These are phyloP conservation scores for Stylosanthes scabra DNA, from an alignment of 331 rosid genomes.

Conservation along the genomic window DNA sequence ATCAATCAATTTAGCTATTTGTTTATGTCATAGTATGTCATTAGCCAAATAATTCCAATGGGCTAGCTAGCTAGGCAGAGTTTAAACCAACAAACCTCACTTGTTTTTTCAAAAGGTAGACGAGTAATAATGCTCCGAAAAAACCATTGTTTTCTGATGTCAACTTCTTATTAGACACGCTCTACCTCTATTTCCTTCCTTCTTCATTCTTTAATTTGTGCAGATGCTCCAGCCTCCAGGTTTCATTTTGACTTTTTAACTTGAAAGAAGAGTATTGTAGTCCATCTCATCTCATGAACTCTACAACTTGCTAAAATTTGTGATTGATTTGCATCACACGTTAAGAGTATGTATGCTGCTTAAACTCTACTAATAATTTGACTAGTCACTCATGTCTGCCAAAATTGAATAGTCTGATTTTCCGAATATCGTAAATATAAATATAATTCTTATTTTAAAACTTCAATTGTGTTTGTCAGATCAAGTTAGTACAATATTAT, in stretches of 20 bases:
- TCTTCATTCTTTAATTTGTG: neutral
- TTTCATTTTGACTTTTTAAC: neutral
- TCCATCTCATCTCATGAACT: neutral
- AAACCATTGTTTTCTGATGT: neutral
- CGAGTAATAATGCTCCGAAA: neutral
- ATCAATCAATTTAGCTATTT: neutral
- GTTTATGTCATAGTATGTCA: neutral
- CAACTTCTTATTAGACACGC: neutral
- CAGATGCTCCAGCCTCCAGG: neutral
- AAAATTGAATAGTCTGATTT: neutral
- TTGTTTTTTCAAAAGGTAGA: slow-evolving; percentile 12
- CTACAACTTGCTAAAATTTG: neutral
- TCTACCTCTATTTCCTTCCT: neutral
- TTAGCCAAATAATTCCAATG: neutral
- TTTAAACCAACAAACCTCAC: slow-evolving; percentile 17
- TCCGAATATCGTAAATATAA: neutral
- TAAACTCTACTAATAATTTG: neutral
- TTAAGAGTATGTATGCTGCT: neutral
- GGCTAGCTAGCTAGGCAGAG: neutral
- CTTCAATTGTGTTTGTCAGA: too few relatives aligned
- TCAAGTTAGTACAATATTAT: too few relatives aligned
- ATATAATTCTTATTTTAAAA: too few relatives aligned
- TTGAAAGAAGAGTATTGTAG: neutral
- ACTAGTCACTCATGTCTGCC: too few relatives aligned
- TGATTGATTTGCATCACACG: neutral